A percentile compares a stretch with the other conserved stretches of the same genome.
Evolutionary conservation across 2,329 filamentous ascomycete species (phyloP).

Genomic region (Pyricularia grisea): DNA sequence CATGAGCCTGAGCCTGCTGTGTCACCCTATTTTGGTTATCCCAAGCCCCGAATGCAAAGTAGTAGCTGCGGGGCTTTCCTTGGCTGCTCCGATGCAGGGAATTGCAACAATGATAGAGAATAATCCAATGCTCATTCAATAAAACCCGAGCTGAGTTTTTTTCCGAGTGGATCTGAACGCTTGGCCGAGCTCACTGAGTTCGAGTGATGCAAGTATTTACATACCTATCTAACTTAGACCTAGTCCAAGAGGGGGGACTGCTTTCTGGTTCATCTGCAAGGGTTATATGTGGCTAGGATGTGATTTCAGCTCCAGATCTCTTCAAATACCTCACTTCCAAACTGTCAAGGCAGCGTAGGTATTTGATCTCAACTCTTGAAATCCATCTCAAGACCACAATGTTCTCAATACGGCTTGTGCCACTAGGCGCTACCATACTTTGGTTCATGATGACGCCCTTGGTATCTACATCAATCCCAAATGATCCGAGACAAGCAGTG

Average conservation of each 20-base stretch:
- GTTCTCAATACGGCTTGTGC: not conserved
- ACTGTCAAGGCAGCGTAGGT: too few relatives aligned
- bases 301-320: too few relatives aligned
- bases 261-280: not conserved
- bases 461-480: not conserved
- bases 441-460: not conserved
- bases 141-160: not conserved
- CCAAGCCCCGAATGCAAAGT: not conserved
- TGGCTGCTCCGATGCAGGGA: not conserved
- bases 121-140: not conserved
- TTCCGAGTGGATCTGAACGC: not conserved
- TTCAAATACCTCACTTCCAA: too few relatives aligned
- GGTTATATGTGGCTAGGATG: too few relatives aligned
- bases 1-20: not conserved
- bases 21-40: not conserved
- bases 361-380: not conserved
- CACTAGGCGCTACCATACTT: not conserved
- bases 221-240: not conserved
- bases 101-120: not conserved
- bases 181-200: not conserved
- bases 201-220: not conserved
- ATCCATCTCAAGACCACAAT: not conserved
- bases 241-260: not conserved
- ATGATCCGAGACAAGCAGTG: not conserved
- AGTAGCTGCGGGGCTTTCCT: not conserved